These are phyloP conservation scores for Litchi chinensis DNA, from an alignment of 345 rosid genomes.

Conservation along the genomic window DNA sequence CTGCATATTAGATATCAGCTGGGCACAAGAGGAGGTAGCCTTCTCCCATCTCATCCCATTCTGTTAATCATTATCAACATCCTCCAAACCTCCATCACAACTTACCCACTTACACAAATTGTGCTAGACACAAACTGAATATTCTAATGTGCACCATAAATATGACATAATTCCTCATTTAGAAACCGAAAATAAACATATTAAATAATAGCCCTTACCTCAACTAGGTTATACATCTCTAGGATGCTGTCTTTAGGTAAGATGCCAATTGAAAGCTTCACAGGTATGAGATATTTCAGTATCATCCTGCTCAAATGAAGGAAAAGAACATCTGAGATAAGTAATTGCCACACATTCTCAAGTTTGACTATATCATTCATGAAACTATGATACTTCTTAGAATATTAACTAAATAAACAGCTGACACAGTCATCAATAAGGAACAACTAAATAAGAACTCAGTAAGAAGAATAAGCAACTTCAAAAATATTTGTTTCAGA, in stretches of 20 bases:
- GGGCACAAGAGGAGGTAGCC: background rate
- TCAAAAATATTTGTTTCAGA: background rate
- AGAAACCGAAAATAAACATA: conserved; percentile 10
- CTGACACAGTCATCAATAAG: background rate
- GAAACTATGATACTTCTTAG: background rate
- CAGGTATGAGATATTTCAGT: conserved; percentile 90
- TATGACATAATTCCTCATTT: background rate
- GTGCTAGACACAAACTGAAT: background rate
- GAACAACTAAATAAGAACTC: background rate
- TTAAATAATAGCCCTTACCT: conserved; percentile 50
- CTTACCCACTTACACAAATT: background rate
- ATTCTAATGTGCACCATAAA: background rate
- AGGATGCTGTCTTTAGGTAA: conserved; percentile 70
- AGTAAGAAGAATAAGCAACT: background rate
- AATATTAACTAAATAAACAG: background rate
- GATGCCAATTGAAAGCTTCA: conserved; percentile 88
- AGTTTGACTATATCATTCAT: background rate
- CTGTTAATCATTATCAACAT: background rate
- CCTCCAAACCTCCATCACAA: background rate
- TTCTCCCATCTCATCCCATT: background rate
- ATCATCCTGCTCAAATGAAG: conserved; percentile 70
- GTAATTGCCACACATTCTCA: background rate
- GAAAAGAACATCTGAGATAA: conserved; percentile 13
- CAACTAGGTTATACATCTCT: conserved; percentile 65
- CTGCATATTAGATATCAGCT: conserved; percentile 16